Conservation (phyloP, 257 asterid genomes). For the Perilla frutescens region DNA sequence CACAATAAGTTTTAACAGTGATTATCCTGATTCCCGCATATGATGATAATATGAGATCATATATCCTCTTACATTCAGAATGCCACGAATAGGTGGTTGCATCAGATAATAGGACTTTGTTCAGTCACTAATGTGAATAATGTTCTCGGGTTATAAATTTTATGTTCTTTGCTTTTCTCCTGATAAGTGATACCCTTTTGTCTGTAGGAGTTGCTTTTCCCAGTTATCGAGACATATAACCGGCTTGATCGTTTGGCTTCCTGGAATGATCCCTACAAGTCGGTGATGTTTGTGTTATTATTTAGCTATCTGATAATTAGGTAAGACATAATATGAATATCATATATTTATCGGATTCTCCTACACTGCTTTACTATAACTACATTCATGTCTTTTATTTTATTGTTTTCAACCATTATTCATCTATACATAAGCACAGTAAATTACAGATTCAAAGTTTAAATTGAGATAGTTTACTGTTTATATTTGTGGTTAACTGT, state of each 20-base stretch:
- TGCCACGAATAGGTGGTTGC: conserved; percentile 18
- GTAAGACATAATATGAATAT: conserved; percentile 45
- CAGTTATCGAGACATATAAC: conserved; percentile 52
- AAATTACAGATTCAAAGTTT: not conserved
- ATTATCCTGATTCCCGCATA: conserved; percentile 6
- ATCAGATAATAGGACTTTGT: conserved; percentile 24
- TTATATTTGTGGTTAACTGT: not conserved
- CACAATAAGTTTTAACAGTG: not conserved
- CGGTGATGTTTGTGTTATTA: conserved; percentile 59
- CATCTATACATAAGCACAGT: not conserved
- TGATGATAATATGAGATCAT: not conserved
- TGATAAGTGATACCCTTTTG: conserved; percentile 34
- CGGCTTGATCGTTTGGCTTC: conserved; percentile 63
- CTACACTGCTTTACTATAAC: conserved; percentile 4
- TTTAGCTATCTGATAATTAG: conserved; percentile 62
- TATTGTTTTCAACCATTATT: conserved; percentile 14
- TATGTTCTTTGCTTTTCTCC: conserved; percentile 22
- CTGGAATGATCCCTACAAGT: conserved; percentile 84
- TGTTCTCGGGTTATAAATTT: not conserved
- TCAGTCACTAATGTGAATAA: conserved; percentile 7
- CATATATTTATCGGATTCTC: not conserved
- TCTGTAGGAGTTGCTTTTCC: conserved; percentile 79
- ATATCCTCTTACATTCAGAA: conserved; percentile 17
- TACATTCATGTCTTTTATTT: not conserved
- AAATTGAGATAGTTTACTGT: conserved; percentile 11